Evolutionary conservation across 805 yeast species (phyloP).

Genomic region (Metschnikowia kofuensis): DNA sequence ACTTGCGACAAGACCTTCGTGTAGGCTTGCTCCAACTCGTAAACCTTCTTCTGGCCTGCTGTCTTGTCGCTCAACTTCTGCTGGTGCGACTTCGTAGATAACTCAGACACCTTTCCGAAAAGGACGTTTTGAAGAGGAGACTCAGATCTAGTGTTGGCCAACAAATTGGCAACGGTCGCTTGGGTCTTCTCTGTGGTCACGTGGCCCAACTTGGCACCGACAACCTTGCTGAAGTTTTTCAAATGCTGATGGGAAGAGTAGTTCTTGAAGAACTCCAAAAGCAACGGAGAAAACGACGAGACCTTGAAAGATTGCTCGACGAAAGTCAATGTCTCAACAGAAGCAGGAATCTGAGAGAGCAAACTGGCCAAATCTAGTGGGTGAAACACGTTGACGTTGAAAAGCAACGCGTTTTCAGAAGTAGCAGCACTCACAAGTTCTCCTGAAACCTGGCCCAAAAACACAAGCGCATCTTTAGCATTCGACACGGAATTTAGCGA

Average conservation of each 20-base stretch:
- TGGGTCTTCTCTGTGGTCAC: conserved; percentile 36
- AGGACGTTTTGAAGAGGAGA: conserved; percentile 61
- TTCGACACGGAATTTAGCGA: conserved; percentile 24
- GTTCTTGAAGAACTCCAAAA: conserved; percentile 71
- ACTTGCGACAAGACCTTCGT: conserved; percentile 70
- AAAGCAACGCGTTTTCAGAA: conserved; percentile 42
- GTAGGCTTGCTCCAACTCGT: conserved; percentile 70
- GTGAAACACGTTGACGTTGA: conserved; percentile 63
- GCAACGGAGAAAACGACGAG: conserved; percentile 57
- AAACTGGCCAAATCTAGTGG: conserved; percentile 65
- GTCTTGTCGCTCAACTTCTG: conserved; percentile 19
- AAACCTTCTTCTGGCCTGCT: conserved; percentile 46
- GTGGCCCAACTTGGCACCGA: conserved; percentile 56
- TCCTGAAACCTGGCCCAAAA: conserved; percentile 57
- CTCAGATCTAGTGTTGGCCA: conserved; percentile 49
- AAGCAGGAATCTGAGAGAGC: conserved; percentile 48
- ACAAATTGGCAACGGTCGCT: conserved; percentile 46
- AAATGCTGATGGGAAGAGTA: conserved; percentile 44
- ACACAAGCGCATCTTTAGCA: conserved; percentile 53
- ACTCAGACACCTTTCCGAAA: conserved; percentile 47
- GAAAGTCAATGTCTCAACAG: conserved; percentile 55
- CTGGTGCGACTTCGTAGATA: conserved; percentile 28
- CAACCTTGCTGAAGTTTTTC: conserved; percentile 47
- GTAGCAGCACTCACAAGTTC: conserved; percentile 41
- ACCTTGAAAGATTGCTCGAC: conserved; percentile 56